phyloP scores from a whole-genome alignment of 805 yeast genomes.

The Scheffersomyces lignosus region DNA sequence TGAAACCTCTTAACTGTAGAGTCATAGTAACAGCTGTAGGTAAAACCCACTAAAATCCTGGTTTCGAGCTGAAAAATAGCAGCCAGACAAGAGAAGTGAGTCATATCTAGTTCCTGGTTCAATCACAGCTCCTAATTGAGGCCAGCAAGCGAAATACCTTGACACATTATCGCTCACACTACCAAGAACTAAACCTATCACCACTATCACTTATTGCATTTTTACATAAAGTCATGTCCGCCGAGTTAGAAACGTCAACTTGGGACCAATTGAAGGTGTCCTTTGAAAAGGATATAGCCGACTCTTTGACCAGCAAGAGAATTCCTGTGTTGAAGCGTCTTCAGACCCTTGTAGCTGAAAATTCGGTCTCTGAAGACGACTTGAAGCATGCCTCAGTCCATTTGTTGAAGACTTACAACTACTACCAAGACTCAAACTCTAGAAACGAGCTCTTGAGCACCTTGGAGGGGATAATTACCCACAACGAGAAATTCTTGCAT shows the following conservation, averaged over 20 bases:
- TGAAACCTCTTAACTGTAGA: no score
- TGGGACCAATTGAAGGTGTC: conserved; percentile 26
- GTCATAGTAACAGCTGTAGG: no score
- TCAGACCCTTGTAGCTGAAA: conserved; percentile 24
- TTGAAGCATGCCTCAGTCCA: conserved; percentile 20
- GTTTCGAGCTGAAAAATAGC: no score
- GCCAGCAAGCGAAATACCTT: no score
- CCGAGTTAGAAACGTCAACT: conserved; percentile 3
- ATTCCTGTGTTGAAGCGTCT: conserved; percentile 32
- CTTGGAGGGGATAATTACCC: conserved; percentile 35
- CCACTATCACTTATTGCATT: neutral
- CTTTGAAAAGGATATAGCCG: conserved; percentile 19
- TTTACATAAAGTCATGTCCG: neutral
- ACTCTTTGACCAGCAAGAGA: conserved; percentile 39
- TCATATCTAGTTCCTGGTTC: no score
- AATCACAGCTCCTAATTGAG: no score
- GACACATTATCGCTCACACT: no score
- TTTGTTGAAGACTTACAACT: conserved; percentile 49
- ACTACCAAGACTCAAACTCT: conserved; percentile 52
- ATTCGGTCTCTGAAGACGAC: conserved; percentile 21
- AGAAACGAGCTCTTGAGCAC: conserved; percentile 41
- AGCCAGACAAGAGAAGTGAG: no score
- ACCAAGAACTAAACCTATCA: neutral
- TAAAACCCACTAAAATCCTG: no score
- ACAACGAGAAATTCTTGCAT: conserved; percentile 31